Conservation (phyloP, 306 rosid genomes). For the Begonia masoniana region DNA sequence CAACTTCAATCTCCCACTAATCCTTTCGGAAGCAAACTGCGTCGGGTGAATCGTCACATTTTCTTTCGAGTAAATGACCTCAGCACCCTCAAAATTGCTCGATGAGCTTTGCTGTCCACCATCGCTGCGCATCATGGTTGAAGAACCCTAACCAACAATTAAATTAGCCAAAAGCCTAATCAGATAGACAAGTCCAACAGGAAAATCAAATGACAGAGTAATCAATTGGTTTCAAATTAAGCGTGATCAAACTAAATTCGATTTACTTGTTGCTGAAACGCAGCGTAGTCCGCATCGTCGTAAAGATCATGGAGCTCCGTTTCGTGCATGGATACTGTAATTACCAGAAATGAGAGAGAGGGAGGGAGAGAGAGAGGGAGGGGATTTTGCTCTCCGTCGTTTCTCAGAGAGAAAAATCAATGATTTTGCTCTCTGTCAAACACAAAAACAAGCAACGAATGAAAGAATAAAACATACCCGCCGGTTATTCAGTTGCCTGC, state of each 20-base stretch:
- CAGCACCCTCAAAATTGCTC: constrained; percentile 57
- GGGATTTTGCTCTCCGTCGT: no score
- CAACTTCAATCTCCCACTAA: constrained; percentile 77
- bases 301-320: constrained; percentile 83
- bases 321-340: constrained; percentile 49
- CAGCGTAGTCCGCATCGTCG: constrained; percentile 96
- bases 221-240: not conserved
- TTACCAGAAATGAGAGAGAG: not conserved
- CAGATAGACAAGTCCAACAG: constrained; percentile 3
- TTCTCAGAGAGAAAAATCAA: no score
- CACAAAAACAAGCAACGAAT: no score
- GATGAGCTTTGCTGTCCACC: constrained; percentile 54
- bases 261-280: constrained; percentile 73
- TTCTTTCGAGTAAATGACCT: constrained; percentile 59
- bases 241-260: not conserved
- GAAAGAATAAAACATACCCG: no score
- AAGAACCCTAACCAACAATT: constrained; percentile 29
- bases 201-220: constrained; percentile 5
- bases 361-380: not conserved
- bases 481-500: no score
- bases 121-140: constrained; percentile 50
- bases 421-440: no score
- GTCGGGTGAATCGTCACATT: constrained; percentile 97
- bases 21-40: constrained; percentile 70
- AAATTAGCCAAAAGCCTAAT: constrained; percentile 4